These are phyloP conservation scores for Globisporangium barbulae DNA, from an alignment of 352 stramenopile genomes.

Conservation along the genomic window DNA sequence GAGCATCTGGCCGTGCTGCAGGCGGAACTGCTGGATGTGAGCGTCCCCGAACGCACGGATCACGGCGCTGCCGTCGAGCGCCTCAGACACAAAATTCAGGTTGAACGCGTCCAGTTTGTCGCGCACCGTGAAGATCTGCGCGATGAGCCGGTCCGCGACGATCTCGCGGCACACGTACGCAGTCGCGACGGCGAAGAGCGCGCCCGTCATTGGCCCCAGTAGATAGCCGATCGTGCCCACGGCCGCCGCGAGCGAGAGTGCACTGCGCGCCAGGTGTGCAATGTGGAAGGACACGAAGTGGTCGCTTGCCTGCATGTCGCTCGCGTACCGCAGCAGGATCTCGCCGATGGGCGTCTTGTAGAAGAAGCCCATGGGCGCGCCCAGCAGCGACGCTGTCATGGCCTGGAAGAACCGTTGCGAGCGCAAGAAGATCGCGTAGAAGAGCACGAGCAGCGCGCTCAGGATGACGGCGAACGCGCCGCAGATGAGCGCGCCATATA, in stretches of 20 bases:
- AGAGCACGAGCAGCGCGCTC: slow-evolving; percentile 25
- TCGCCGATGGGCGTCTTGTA: slow-evolving; percentile 38
- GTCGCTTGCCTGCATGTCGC: slow-evolving; percentile 32
- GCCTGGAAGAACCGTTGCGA: slow-evolving; percentile 27
- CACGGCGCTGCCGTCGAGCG: slow-evolving; percentile 30
- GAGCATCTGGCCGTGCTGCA: slow-evolving; percentile 30
- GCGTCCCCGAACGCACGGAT: slow-evolving; percentile 35
- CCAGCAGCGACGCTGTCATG: slow-evolving; percentile 28
- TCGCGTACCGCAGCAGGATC: slow-evolving; percentile 33
- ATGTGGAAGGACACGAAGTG: slow-evolving; percentile 28
- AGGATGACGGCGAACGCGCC: slow-evolving; percentile 26
- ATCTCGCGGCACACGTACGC: slow-evolving; percentile 28
- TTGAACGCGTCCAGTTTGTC: slow-evolving; percentile 25
- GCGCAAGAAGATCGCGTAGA: slow-evolving; percentile 23
- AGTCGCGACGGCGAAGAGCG: slow-evolving; percentile 21
- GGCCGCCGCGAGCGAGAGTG: slow-evolving; percentile 24
- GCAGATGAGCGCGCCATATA: slow-evolving; percentile 30
- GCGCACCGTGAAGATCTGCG: slow-evolving; percentile 30
- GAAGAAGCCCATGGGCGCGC: slow-evolving; percentile 31
- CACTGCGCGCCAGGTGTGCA: slow-evolving; percentile 28
- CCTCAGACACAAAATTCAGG: slow-evolving; percentile 40
- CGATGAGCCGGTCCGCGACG: slow-evolving; percentile 33
- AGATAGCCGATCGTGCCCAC: slow-evolving; percentile 34
- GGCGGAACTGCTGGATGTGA: slow-evolving; percentile 27
- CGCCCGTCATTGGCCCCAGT: slow-evolving; percentile 20